Evolutionary conservation across 106 monocot species (phyloP).

Genomic region (Alisma plantagoaquatica): DNA sequence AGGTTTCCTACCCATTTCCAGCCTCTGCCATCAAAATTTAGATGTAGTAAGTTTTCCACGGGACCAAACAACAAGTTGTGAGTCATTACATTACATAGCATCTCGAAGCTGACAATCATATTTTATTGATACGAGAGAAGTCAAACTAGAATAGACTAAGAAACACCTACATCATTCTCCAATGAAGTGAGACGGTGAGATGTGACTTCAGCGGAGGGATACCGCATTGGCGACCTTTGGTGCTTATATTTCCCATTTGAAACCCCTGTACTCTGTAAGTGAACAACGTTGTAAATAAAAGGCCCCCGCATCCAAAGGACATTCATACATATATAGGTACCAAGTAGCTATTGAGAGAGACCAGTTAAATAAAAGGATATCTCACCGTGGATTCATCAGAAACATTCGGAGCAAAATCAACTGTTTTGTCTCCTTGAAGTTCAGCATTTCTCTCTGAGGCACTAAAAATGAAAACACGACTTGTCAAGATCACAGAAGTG

Average conservation of each 20-base stretch:
- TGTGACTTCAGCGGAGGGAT: constrained; percentile 12
- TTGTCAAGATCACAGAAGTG: neutral
- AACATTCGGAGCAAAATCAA: constrained; percentile 1
- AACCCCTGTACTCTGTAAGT: constrained; percentile 8
- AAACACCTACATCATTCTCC: constrained; percentile 56
- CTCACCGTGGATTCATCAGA: constrained; percentile 15
- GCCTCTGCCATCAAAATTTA: too few relatives aligned
- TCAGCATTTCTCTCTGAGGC: constrained; percentile 43
- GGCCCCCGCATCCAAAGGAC: too few relatives aligned
- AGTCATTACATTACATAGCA: neutral
- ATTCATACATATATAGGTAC: too few relatives aligned
- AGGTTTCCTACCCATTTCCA: too few relatives aligned
- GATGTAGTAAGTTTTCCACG: neutral
- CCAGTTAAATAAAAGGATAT: neutral
- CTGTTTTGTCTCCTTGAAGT: constrained; percentile 11
- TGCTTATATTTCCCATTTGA: neutral
- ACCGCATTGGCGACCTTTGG: constrained; percentile 1
- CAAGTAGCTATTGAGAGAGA: too few relatives aligned
- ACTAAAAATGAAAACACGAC: constrained; percentile 20
- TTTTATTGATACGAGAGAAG: neutral
- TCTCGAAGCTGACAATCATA: neutral
- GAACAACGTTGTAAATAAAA: too few relatives aligned
- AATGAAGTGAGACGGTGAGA: constrained; percentile 30
- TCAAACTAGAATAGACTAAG: neutral
- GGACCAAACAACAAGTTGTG: neutral